Evolutionary conservation across 441 rosid species (phyloP), one percentile per base, ranked within the genome.

Genomic region (Theobroma grandiflorum): DNA sequence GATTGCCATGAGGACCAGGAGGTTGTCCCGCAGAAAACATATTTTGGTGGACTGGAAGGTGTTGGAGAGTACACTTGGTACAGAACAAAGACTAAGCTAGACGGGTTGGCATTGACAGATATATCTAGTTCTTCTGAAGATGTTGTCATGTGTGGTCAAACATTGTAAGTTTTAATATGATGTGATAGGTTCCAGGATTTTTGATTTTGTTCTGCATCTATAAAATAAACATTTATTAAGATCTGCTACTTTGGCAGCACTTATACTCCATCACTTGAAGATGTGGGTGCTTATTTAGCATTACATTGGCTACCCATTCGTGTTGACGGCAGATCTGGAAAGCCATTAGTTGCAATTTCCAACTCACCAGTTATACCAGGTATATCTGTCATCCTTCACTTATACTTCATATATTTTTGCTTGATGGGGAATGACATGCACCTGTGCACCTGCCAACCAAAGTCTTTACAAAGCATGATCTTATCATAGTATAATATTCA

Each of bases 1-100:
- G 89, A 85, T 85, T 94, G 99, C 88, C 85, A 72, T 79, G 98
- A 97, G 90, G 89, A 83, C 35, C 84, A 86, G 84, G 98, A 94
- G 82, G 87, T 89, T 81, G 84, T 90, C 74, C 99, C 99, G 14
- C 92, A 78, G 76, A 95, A 93, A 85, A 90, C 81, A 69, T 97
- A 95, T 85, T 97, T 93, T 79, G 99, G 99, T 20, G 99, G 99
- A 49, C 86, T 82, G 78, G 97, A 97, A 91, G 99, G 97, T 84
- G 84, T 43, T 81, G 98, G 97, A 82, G 95, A 93, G 83, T 92
- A 86, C 82, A 89, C 87, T 64, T 97, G 99, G 99, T 93, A 87
- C 86, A 89, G 95, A 87, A 85, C 92, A 67, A 91, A 85, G 88
- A 84, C 89, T 64, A 94, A 89, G 84, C 82, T 90, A 72, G 85